phyloP scores from a whole-genome alignment of 208 protist genomes.

The Leishmania lainsoni region DNA sequence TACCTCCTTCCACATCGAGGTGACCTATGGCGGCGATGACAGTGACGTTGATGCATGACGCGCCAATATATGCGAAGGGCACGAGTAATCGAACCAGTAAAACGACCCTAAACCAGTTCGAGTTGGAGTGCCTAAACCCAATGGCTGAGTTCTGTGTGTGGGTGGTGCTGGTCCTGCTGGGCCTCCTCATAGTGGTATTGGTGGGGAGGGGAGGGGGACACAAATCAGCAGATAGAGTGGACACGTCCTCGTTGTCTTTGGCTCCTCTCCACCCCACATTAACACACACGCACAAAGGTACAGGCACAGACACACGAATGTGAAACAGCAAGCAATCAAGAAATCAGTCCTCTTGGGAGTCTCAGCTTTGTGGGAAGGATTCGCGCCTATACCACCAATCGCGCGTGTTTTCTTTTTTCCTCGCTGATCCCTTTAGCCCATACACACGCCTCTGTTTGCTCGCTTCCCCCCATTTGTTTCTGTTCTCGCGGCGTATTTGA shows the following conservation, averaged over 20 bases:
- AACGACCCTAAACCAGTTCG: background rate
- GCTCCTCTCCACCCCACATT: background rate
- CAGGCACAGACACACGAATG: background rate
- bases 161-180: background rate
- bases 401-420: background rate
- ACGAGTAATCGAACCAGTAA: background rate
- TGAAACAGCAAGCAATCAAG: background rate
- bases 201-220: background rate
- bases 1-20: background rate
- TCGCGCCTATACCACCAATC: background rate
- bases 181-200: background rate
- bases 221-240: background rate
- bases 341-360: background rate
- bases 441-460: background rate
- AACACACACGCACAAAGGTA: background rate
- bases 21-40: background rate
- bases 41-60: background rate
- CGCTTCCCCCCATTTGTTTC: background rate
- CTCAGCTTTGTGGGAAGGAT: background rate
- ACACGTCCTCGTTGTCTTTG: background rate
- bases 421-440: background rate
- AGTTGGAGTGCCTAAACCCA: background rate
- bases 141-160: background rate
- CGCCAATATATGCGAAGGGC: background rate
- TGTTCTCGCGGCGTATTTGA: background rate